Base-by-base conservation (phyloP, 805 yeast genomes). In the Barnettozyma siamensis region DNA sequence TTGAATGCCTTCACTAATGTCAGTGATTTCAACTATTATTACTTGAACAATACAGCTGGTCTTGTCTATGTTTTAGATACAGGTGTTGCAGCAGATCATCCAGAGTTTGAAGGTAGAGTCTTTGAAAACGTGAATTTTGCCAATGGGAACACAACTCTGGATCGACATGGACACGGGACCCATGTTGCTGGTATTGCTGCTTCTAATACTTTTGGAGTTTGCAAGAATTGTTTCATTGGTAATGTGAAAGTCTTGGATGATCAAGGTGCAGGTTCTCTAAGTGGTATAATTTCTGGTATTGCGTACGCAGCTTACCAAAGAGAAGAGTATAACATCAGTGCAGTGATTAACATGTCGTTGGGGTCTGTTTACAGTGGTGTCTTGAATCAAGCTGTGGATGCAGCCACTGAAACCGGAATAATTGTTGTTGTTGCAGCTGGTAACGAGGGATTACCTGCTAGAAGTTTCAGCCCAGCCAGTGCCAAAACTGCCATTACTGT, bases 161-260 rank as follows among this genome's bases (percentile, higher is more conserved):
- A 88, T 58, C 60, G 63, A 7, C 78, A 80, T 49, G 96, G 96
- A 0, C 97, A 88, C 60, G 97, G 96, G 0, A 87, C 96, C 1
- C 96, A 88, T 61, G 94, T 89, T 36, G 95, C 96, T 0, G 96
- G 96, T 3, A 66, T 87, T 11, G 73, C 87, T 41, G 96, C 91
- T 0, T 85, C 96, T 2, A 69, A 64, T 40, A 76, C 80, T 2
- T 88, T 68, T 64, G 97, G 97, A 7, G 93, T 87, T 3, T 87
- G 95, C 15, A 88, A 89, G 58, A 62, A 73, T 31, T 76, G 75
- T 13, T 66, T 68, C 9, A 56, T 88, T 8, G 66, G 84, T 9
- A 95, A 2, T 15, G 78, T 89, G 13, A 88, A 88, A 55, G 88
- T 85, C 1, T 65, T 88, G 37, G 77, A 78, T 48, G 59, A 60